Evolutionary conservation across 2,329 filamentous ascomycete genomes (phyloP).

Genomic region (Trichoderma harzianum): DNA sequence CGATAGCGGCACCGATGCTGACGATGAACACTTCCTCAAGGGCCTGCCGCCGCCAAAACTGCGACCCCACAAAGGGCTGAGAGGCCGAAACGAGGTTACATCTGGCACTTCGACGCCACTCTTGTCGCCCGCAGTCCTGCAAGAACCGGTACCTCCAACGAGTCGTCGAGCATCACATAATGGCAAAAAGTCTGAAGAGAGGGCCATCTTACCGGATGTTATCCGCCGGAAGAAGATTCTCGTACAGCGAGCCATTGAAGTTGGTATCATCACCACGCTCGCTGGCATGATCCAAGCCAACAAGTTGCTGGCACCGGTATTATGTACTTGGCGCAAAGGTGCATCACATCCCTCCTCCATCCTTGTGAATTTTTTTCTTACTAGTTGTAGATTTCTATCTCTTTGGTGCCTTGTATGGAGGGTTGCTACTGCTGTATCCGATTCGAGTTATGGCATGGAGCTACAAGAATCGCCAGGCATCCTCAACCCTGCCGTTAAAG

Average conservation of each 20-base stretch:
- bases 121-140: slow-evolving; percentile 47
- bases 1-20: slow-evolving; percentile 91
- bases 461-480: slow-evolving; percentile 38
- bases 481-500: slow-evolving; percentile 40
- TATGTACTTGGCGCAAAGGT: slow-evolving; percentile 51
- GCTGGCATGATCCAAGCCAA: slow-evolving; percentile 49
- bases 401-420: slow-evolving; percentile 34
- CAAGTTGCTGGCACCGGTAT: slow-evolving; percentile 42
- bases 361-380: neutral
- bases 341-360: slow-evolving; percentile 20
- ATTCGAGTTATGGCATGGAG: slow-evolving; percentile 53
- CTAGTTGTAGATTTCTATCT: slow-evolving; percentile 42
- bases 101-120: slow-evolving; percentile 56
- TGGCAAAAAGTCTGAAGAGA: slow-evolving; percentile 21
- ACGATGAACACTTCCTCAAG: slow-evolving; percentile 87
- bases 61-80: slow-evolving; percentile 73
- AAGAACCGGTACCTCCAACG: slow-evolving; percentile 32
- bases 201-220: slow-evolving; percentile 25
- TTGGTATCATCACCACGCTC: slow-evolving; percentile 48
- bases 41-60: slow-evolving; percentile 76
- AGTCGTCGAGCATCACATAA: slow-evolving; percentile 21
- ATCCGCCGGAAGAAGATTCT: slow-evolving; percentile 48
- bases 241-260: slow-evolving; percentile 51
- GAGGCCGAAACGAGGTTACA: slow-evolving; percentile 53
- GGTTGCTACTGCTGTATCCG: slow-evolving; percentile 55